Evolutionary conservation across 768 basidiomycete species (phyloP), one percentile per base, ranked within the genome.

Genomic region (Lanmaoa pseudosensibilis): DNA sequence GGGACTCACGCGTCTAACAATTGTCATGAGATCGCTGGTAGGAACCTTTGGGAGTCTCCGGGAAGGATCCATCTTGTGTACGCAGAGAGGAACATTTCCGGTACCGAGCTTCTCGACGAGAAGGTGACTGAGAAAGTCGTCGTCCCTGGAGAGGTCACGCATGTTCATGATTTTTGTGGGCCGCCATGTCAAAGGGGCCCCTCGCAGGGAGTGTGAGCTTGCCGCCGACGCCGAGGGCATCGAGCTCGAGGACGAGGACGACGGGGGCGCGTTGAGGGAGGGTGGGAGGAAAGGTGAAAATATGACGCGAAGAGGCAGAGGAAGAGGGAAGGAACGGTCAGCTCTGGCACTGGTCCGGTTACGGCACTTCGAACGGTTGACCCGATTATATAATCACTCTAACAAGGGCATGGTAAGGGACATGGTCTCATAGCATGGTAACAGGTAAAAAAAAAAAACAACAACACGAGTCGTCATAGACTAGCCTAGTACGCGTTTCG

Each of bases 121-220:
- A 38, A 94, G 80, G 75, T 93, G 89, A 67, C 87, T 89, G 70
- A 94, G 85, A 71, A 92, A 93, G 75, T 94, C 92, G 72, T 94
- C 92, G 75, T 94, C 92, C 73, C 84, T 86, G 66, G 91, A 89
- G 58, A 94, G 83, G 83, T 94, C 92, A 73, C 83, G 83, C 81
- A 90, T 88, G 76, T 90, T 90, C 90, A 93, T 93, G 64, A 90
- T 86, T 79, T 89, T 92, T 47, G 90, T 92, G 19, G 86, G 86
- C 41, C 87, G 84, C 90, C 90, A 92, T 75, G 75, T 64, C 55
- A 86, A 66, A 55, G 67, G 54, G 53, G 63, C 58, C 19, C 61
- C 53, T 39, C 65, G 56, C 27, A 56, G 62, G 10, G 70, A 69
- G 52, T 54, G 61, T 19, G 64, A 59, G 46, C 63, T 64, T 40